phyloP scores from a whole-genome alignment of 345 rosid genomes.

The Moricandia arvensis region DNA sequence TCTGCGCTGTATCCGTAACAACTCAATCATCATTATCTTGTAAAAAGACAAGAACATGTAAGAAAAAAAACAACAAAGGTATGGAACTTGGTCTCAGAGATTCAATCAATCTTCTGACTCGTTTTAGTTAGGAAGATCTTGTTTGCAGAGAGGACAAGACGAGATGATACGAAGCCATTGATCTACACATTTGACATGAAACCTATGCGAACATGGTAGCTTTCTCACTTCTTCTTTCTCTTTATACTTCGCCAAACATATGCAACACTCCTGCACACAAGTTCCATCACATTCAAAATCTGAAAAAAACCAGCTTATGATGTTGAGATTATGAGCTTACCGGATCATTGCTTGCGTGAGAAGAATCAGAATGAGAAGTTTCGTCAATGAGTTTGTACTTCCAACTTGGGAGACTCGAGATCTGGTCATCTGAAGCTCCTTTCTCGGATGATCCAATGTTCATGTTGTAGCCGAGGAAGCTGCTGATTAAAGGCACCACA shows the following conservation, averaged over 20 bases:
- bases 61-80: neutral
- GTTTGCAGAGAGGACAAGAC: slow-evolving; percentile 94
- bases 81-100: slow-evolving; percentile 6
- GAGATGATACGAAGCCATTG: slow-evolving; percentile 93
- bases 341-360: slow-evolving; percentile 43
- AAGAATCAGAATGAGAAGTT: slow-evolving; percentile 23
- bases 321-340: slow-evolving; percentile 28
- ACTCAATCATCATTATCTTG: neutral
- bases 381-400: slow-evolving; percentile 53
- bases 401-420: slow-evolving; percentile 77
- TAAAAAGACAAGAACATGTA: neutral
- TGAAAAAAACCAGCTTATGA: neutral
- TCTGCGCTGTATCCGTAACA: neutral
- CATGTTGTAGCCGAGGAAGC: slow-evolving; percentile 90
- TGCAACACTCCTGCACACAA: slow-evolving; percentile 78
- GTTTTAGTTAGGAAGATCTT: slow-evolving; percentile 62
- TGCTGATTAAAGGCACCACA: slow-evolving; percentile 75
- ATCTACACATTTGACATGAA: slow-evolving; percentile 92
- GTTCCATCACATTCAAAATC: neutral
- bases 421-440: slow-evolving; percentile 92
- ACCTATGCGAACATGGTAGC: slow-evolving; percentile 84
- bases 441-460: slow-evolving; percentile 62
- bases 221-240: slow-evolving; percentile 84
- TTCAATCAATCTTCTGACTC: neutral
- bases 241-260: slow-evolving; percentile 81